Percentiles rank a stretch among this genome's conserved stretches.
phyloP scores from a whole-genome alignment of 2,329 filamentous ascomycete genomes.

The Ceratocystis variospora region DNA sequence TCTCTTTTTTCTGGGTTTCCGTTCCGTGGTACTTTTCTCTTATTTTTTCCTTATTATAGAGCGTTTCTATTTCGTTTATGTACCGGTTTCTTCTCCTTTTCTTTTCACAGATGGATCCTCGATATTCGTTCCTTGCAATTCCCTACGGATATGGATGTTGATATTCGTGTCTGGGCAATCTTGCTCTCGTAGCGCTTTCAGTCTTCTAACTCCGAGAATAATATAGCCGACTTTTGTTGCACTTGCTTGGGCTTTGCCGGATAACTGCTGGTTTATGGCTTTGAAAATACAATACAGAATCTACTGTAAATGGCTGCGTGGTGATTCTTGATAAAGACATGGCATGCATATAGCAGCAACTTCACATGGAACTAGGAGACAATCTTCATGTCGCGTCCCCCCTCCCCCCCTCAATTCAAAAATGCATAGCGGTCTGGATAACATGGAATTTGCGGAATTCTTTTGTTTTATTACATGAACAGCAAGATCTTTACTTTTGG shows the following conservation, averaged over 20 bases:
- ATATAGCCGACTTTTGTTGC: too few species aligned
- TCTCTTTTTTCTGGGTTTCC: background rate
- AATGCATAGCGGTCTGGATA: background rate
- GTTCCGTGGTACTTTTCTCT: background rate
- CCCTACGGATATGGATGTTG: too few species aligned
- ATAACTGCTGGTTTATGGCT: too few species aligned
- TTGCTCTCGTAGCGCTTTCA: too few species aligned
- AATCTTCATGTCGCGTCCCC: background rate
- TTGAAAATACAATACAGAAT: too few species aligned
- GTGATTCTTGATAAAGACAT: background rate
- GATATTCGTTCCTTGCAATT: background rate
- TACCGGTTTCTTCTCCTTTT: background rate
- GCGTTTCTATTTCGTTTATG: background rate
- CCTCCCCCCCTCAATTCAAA: background rate
- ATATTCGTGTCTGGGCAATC: too few species aligned
- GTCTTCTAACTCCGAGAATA: too few species aligned
- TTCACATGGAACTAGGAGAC: background rate
- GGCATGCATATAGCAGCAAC: background rate
- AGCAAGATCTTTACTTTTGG: conserved; percentile 6
- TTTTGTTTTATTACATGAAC: conserved; percentile 12
- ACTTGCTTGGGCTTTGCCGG: too few species aligned
- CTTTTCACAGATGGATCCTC: background rate
- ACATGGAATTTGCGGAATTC: background rate
- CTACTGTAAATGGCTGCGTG: background rate
- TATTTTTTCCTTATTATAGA: background rate